These are phyloP conservation scores for Calocybe gambosa DNA, from an alignment of 1,284 basidiomycete genomes.

Conservation along the genomic window DNA sequence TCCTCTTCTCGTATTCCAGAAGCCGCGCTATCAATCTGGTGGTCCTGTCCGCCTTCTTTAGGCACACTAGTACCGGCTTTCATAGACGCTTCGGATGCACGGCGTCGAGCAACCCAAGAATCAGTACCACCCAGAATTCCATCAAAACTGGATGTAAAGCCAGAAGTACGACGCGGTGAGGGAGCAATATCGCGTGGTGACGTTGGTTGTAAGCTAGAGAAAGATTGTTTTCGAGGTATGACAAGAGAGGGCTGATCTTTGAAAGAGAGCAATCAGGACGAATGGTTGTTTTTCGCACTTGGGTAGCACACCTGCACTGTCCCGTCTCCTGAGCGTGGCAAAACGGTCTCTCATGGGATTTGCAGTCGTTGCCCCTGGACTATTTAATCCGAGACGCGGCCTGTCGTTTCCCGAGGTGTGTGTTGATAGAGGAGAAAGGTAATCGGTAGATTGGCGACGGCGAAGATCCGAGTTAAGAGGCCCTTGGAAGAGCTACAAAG, in stretches of 20 bases:
- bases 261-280: slow-evolving; percentile 9
- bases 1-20: slow-evolving; percentile 55
- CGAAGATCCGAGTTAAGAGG: slow-evolving; percentile 76
- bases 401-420: slow-evolving; percentile 45
- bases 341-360: slow-evolving; percentile 66
- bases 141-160: slow-evolving; percentile 57
- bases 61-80: slow-evolving; percentile 32
- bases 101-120: slow-evolving; percentile 58
- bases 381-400: slow-evolving; percentile 46
- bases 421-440: slow-evolving; percentile 51
- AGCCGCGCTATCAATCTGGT: slow-evolving; percentile 29
- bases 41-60: slow-evolving; percentile 36
- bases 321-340: slow-evolving; percentile 56
- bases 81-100: slow-evolving; percentile 44
- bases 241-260: slow-evolving; percentile 27
- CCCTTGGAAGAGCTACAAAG: slow-evolving; percentile 58
- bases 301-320: slow-evolving; percentile 51
- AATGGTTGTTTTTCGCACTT: neutral
- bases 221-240: slow-evolving; percentile 63
- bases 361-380: slow-evolving; percentile 33
- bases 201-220: slow-evolving; percentile 51
- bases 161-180: slow-evolving; percentile 59
- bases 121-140: slow-evolving; percentile 64
- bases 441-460: slow-evolving; percentile 72
- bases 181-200: slow-evolving; percentile 58